Evolutionary conservation across 768 basidiomycete genomes (phyloP).

Genomic region (Boletales sp.): DNA sequence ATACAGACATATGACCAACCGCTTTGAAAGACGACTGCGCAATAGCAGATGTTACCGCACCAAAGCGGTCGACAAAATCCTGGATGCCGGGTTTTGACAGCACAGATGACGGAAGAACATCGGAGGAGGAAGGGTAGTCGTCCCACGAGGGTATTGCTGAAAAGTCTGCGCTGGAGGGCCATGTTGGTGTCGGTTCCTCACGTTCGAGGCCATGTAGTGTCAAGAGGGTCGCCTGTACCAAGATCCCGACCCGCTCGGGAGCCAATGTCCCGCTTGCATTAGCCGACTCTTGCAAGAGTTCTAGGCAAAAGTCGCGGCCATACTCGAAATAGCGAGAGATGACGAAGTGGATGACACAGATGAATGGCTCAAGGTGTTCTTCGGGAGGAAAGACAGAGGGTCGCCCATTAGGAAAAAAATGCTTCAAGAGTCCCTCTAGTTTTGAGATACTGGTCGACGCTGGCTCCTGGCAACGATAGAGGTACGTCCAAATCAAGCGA

Average conservation of each 20-base stretch:
- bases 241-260: constrained; percentile 72
- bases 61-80: constrained; percentile 67
- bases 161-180: constrained; percentile 80
- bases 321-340: constrained; percentile 82
- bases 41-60: constrained; percentile 53
- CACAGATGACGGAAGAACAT: constrained; percentile 52
- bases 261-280: constrained; percentile 47
- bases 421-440: constrained; percentile 68
- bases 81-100: constrained; percentile 63
- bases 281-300: constrained; percentile 70
- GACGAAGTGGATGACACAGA: constrained; percentile 78
- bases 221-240: constrained; percentile 71
- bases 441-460: constrained; percentile 76
- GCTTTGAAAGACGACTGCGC: constrained; percentile 56
- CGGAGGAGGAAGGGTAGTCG: constrained; percentile 72
- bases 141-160: constrained; percentile 44
- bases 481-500: constrained; percentile 88
- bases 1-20: constrained; percentile 74
- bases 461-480: constrained; percentile 90
- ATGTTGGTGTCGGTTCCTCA: constrained; percentile 65
- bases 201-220: constrained; percentile 71
- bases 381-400: constrained; percentile 61
- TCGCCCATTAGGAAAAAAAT: constrained; percentile 76
- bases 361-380: constrained; percentile 72
- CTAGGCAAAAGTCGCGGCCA: constrained; percentile 77